Conservation (phyloP, 1,284 basidiomycete genomes). For the Tremellales sp. region DNA sequence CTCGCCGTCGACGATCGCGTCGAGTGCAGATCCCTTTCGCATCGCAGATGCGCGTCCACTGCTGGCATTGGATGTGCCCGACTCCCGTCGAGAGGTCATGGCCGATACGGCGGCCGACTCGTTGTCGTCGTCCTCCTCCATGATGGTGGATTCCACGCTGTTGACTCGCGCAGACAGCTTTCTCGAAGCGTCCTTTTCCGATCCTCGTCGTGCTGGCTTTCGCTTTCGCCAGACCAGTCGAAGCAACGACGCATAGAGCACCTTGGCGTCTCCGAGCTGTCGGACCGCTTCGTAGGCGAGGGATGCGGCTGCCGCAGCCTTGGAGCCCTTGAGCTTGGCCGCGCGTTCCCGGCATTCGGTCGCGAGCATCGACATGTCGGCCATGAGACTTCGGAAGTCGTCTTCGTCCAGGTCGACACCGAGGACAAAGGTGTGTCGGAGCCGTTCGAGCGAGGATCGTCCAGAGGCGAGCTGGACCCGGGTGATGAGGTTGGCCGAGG, state of each 20-base stretch:
- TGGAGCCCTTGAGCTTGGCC: slow-evolving; percentile 36
- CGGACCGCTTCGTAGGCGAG: slow-evolving; percentile 40
- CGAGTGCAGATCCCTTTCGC: slow-evolving; percentile 21
- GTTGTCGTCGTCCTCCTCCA: slow-evolving; percentile 16
- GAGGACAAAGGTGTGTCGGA: slow-evolving; percentile 38
- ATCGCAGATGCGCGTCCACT: not conserved
- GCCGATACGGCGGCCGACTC: not conserved
- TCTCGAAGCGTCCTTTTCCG: not conserved
- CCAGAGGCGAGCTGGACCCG: slow-evolving; percentile 41
- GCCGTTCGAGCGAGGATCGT: slow-evolving; percentile 33
- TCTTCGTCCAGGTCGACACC: slow-evolving; percentile 40
- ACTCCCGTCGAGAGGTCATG: slow-evolving; percentile 1
- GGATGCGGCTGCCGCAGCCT: slow-evolving; percentile 29
- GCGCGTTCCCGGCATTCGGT: slow-evolving; percentile 39
- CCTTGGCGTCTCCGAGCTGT: slow-evolving; percentile 39
- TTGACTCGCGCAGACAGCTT: slow-evolving; percentile 7
- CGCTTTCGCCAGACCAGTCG: slow-evolving; percentile 40
- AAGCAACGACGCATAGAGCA: slow-evolving; percentile 39
- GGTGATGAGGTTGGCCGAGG: slow-evolving; percentile 40
- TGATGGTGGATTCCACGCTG: slow-evolving; percentile 6
- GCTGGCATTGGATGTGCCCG: not conserved
- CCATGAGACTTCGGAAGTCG: slow-evolving; percentile 39
- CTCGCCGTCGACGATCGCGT: slow-evolving; percentile 15
- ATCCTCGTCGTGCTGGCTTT: slow-evolving; percentile 15
- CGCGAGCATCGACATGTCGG: slow-evolving; percentile 38